Conservation (phyloP, 2,329 filamentous ascomycete genomes). For the Pestalotiopsis sp. region DNA sequence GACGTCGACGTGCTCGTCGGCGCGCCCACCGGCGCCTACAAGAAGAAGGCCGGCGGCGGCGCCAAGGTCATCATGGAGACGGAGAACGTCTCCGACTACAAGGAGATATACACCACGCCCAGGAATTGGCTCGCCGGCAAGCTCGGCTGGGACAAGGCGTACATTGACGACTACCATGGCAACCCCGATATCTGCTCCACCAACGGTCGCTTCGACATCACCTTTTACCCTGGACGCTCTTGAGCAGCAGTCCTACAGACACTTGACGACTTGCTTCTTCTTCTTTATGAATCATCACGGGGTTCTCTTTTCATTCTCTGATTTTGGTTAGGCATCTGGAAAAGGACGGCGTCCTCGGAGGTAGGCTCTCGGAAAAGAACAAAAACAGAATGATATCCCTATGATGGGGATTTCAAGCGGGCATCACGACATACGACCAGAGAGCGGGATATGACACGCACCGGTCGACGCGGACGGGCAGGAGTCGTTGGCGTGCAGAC, state of each 20-base stretch:
- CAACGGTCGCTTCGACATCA: conserved; percentile 11
- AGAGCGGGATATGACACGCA: background rate
- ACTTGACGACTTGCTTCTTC: too few relatives aligned
- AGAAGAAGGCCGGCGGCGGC: conserved; percentile 19
- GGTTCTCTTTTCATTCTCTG: too few relatives aligned
- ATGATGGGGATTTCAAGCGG: background rate
- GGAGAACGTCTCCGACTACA: conserved; percentile 22
- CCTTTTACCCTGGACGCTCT: background rate
- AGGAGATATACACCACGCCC: conserved; percentile 17
- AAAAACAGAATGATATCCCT: too few relatives aligned
- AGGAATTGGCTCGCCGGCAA: conserved; percentile 24
- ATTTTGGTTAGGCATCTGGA: background rate
- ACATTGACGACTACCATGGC: conserved; percentile 28
- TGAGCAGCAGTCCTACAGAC: background rate
- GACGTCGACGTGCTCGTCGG: conserved; percentile 22
- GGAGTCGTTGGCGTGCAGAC: background rate
- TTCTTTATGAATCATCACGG: too few relatives aligned
- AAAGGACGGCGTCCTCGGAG: background rate
- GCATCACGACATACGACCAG: background rate
- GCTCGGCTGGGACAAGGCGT: conserved; percentile 25
- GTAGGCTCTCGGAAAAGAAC: background rate
- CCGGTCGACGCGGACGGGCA: background rate
- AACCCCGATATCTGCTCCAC: conserved; percentile 27
- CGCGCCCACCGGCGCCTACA: conserved; percentile 21
- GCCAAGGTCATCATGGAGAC: conserved; percentile 27